These are phyloP conservation scores for Chalciporus piperatus DNA, from an alignment of 768 basidiomycete species.

Conservation along the genomic window DNA sequence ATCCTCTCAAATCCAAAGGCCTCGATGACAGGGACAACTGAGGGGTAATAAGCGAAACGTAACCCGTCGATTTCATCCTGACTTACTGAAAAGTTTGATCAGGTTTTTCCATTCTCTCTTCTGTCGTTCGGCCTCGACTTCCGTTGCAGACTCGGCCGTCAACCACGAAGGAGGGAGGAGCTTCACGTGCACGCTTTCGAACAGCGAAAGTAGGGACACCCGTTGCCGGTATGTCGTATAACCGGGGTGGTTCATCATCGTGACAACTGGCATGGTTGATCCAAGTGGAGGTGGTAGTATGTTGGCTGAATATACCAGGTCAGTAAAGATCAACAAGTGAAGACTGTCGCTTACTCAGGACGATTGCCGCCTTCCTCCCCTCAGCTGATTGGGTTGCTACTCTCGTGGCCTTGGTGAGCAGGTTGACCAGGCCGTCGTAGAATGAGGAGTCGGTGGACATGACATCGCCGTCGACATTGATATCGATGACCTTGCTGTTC, in stretches of 20 bases:
- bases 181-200: slow-evolving; percentile 69
- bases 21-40: slow-evolving; percentile 80
- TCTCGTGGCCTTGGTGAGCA: slow-evolving; percentile 59
- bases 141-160: slow-evolving; percentile 40
- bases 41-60: not conserved
- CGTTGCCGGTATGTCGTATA: slow-evolving; percentile 74
- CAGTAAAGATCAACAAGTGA: not conserved
- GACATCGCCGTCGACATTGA: slow-evolving; percentile 60
- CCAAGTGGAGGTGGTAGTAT: slow-evolving; percentile 77
- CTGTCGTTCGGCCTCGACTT: slow-evolving; percentile 33
- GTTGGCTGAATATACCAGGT: slow-evolving; percentile 50
- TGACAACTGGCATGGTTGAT: slow-evolving; percentile 67
- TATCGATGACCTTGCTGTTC: slow-evolving; percentile 62
- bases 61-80: not conserved
- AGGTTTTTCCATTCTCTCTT: slow-evolving; percentile 49
- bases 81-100: slow-evolving; percentile 85
- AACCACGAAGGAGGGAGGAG: slow-evolving; percentile 78
- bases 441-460: slow-evolving; percentile 44
- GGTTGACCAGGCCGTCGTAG: slow-evolving; percentile 68
- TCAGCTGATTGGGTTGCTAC: slow-evolving; percentile 1
- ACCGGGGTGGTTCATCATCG: slow-evolving; percentile 73
- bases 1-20: slow-evolving; percentile 85
- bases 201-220: slow-evolving; percentile 69
- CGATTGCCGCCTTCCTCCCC: slow-evolving; percentile 46
- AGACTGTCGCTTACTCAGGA: slow-evolving; percentile 50